phyloP scores from a whole-genome alignment of 371 early-diverging fungal genomes.

The Aphelidium insulamus region DNA sequence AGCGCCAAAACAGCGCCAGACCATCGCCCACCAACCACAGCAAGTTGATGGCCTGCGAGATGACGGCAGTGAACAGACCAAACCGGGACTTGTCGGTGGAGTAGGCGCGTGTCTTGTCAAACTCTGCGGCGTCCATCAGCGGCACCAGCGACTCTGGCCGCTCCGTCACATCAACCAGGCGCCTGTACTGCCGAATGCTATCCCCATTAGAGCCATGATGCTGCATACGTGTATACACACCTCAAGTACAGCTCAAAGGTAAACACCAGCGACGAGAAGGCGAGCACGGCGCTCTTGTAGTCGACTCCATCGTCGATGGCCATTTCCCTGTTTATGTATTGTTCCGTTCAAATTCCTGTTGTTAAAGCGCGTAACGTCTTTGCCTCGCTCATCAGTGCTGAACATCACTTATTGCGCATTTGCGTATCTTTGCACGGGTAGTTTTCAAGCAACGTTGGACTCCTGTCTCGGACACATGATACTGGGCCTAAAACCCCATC shows the following conservation, averaged over 20 bases:
- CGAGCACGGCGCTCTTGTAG: slow-evolving; percentile 53
- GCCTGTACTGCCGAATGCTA: slow-evolving; percentile 51
- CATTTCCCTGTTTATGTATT: too few species aligned
- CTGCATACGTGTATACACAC: slow-evolving; percentile 10
- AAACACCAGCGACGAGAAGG: slow-evolving; percentile 35
- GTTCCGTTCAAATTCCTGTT: too few species aligned
- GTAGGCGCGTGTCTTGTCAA: slow-evolving; percentile 62
- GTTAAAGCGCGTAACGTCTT: too few species aligned
- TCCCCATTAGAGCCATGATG: neutral
- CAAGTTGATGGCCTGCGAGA: slow-evolving; percentile 35
- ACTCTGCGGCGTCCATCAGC: slow-evolving; percentile 44
- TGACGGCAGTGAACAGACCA: slow-evolving; percentile 32
- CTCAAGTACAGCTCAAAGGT: slow-evolving; percentile 40
- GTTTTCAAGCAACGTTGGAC: too few species aligned
- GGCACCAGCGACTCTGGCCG: slow-evolving; percentile 35
- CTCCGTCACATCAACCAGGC: slow-evolving; percentile 31
- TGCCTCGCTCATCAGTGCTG: too few species aligned
- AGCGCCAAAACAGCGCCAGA: slow-evolving; percentile 51
- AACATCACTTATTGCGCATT: too few species aligned
- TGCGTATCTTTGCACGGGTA: too few species aligned
- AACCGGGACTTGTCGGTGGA: slow-evolving; percentile 67
- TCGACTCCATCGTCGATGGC: too few species aligned
- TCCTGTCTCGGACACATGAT: too few species aligned
- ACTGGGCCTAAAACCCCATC: too few species aligned
- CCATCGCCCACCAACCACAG: slow-evolving; percentile 37